Percentiles rank a stretch among this genome's conserved stretches.
These are phyloP conservation scores for Phaeosphaeriaceae sp. DNA, from an alignment of 2,329 filamentous ascomycete species.

Conservation along the genomic window DNA sequence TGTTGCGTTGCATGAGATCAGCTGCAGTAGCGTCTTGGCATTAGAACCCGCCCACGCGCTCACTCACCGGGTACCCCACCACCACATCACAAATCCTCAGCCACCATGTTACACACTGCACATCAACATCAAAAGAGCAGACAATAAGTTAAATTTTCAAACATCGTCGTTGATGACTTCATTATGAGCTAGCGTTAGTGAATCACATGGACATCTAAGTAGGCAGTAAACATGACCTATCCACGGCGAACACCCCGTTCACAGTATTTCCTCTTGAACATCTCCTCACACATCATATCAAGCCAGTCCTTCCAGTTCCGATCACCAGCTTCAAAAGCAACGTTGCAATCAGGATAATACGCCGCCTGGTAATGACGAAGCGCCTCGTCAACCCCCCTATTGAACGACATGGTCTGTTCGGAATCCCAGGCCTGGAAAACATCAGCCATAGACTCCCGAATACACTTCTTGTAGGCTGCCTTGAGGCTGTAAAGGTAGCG, in stretches of 20 bases:
- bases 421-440: conserved; percentile 9
- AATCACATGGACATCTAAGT: no score
- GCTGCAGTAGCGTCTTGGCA: conserved; percentile 6
- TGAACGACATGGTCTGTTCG: conserved; percentile 20
- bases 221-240: no score
- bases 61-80: no score
- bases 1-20: conserved; percentile 5
- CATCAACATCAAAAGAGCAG: no score
- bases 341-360: conserved; percentile 15
- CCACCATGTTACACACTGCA: no score
- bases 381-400: conserved; percentile 22
- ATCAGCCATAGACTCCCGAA: conserved; percentile 8
- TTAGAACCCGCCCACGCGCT: no score
- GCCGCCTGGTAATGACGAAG: conserved; percentile 10
- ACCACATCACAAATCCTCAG: no score
- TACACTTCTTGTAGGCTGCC: conserved; percentile 3
- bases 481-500: conserved; percentile 8
- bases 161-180: no score
- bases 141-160: no score
- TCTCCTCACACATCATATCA: conserved; percentile 10
- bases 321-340: conserved; percentile 10
- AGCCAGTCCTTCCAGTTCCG: conserved; percentile 19
- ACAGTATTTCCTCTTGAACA: conserved; percentile 11
- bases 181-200: no score
- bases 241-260: no score